phyloP scores from a whole-genome alignment of 2,329 filamentous ascomycete genomes.

The Trichoderma gracile region DNA sequence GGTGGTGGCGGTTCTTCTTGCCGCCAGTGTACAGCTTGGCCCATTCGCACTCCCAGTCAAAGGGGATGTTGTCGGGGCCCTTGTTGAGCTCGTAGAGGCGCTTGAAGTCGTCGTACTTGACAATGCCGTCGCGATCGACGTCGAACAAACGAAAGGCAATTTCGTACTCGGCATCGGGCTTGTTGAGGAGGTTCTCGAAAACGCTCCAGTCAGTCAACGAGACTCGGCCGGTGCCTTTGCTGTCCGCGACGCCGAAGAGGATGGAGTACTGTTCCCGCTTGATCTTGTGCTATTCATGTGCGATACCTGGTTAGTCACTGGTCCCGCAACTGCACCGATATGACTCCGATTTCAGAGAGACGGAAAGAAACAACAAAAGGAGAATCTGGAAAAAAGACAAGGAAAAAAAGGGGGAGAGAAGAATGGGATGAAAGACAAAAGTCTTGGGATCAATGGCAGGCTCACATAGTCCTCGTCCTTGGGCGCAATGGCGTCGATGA shows the following conservation, averaged over 20 bases:
- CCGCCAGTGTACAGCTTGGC: constrained; percentile 89
- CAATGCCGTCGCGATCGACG: constrained; percentile 74
- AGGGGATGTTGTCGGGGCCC: constrained; percentile 79
- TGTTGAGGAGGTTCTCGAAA: constrained; percentile 90
- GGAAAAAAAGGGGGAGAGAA: not conserved
- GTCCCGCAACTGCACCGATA: constrained; percentile 19
- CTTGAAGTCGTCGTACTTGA: constrained; percentile 89
- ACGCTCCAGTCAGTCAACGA: constrained; percentile 83
- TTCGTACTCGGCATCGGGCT: constrained; percentile 97
- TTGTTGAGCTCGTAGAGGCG: constrained; percentile 86
- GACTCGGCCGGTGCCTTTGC: constrained; percentile 70
- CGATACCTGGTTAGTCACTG: constrained; percentile 13
- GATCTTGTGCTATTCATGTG: constrained; percentile 79
- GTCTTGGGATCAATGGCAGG: constrained; percentile 30
- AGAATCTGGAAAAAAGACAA: not conserved
- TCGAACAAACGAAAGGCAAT: constrained; percentile 98
- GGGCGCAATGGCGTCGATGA: constrained; percentile 87
- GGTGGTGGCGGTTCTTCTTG: constrained; percentile 81
- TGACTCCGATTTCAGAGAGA: constrained; percentile 6
- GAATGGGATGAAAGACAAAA: not conserved
- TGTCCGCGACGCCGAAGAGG: constrained; percentile 89
- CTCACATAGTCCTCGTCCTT: constrained; percentile 87
- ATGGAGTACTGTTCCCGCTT: constrained; percentile 93
- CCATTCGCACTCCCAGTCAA: constrained; percentile 98
- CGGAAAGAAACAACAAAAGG: not conserved